A percentile compares a stretch with the other conserved stretches of the same genome.
Conservation (phyloP, 345 rosid species). For the Eucalyptus caleyi region DNA sequence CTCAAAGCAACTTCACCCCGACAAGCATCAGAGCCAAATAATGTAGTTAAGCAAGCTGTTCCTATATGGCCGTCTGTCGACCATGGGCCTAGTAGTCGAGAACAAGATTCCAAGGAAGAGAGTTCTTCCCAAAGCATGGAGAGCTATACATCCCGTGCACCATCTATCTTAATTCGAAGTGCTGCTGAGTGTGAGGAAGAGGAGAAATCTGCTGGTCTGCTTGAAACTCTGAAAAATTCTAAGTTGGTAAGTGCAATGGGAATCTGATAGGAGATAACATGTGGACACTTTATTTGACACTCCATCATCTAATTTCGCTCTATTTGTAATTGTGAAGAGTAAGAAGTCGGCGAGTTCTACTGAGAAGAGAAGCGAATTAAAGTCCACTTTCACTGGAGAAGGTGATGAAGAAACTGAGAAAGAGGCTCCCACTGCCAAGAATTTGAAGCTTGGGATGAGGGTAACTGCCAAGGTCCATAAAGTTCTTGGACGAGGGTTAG, state of each 20-base stretch:
- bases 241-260: slow-evolving; percentile 3
- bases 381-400: not conserved
- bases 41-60: slow-evolving; percentile 16
- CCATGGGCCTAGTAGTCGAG: slow-evolving; percentile 18
- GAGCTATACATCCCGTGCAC: slow-evolving; percentile 17
- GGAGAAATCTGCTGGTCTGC: slow-evolving; percentile 31
- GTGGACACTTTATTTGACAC: not conserved
- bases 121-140: not conserved
- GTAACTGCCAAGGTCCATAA: slow-evolving; percentile 49
- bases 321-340: not conserved
- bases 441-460: slow-evolving; percentile 60
- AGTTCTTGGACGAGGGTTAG: slow-evolving; percentile 65
- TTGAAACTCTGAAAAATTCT: slow-evolving; percentile 11
- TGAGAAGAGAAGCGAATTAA: not conserved
- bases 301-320: not conserved
- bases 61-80: slow-evolving; percentile 28
- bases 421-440: slow-evolving; percentile 15
- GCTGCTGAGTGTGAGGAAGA: slow-evolving; percentile 81
- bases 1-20: slow-evolving; percentile 46
- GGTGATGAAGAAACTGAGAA: not conserved
- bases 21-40: slow-evolving; percentile 5
- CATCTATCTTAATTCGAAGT: slow-evolving; percentile 68
- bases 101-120: slow-evolving; percentile 12
- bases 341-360: not conserved
- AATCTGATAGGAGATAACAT: not conserved